These are phyloP conservation scores for Euphorbia neoarborescens DNA, from an alignment of 441 rosid species.

Conservation along the genomic window DNA sequence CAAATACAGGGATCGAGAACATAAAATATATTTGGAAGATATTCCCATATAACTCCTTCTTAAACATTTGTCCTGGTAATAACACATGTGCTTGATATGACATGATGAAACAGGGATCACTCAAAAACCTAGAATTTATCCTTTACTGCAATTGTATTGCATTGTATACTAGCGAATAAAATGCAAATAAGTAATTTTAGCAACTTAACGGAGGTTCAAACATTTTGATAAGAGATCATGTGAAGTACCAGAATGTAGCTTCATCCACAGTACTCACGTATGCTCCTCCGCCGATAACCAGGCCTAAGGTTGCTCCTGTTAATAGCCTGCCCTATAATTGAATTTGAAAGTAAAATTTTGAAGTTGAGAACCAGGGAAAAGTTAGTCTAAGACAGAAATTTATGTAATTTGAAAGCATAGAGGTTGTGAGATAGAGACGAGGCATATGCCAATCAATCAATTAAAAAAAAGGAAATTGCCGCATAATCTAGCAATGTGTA, in stretches of 20 bases:
- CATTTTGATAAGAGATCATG: neutral
- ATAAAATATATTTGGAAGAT: neutral
- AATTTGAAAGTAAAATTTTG: slow-evolving; percentile 8
- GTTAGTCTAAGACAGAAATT: neutral
- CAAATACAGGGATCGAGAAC: neutral
- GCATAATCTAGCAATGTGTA: neutral
- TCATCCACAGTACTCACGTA: slow-evolving; percentile 93
- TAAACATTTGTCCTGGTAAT: neutral
- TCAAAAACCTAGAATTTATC: neutral
- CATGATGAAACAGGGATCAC: neutral
- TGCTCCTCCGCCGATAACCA: slow-evolving; percentile 84
- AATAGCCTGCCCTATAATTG: slow-evolving; percentile 57
- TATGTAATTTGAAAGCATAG: slow-evolving; percentile 3
- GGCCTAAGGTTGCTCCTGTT: slow-evolving; percentile 73
- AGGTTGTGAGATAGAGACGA: neutral
- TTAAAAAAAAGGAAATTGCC: neutral
- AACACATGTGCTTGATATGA: neutral
- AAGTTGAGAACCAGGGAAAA: slow-evolving; percentile 10
- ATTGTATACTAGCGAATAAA: neutral
- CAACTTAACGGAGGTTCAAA: neutral
- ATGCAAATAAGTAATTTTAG: neutral
- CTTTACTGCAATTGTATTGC: neutral
- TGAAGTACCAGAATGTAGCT: slow-evolving; percentile 82
- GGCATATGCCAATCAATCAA: neutral
- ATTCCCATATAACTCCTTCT: neutral